These are phyloP conservation scores for Corrigiola litoralis DNA, from an alignment of 179 eudicot species.

Conservation along the genomic window DNA sequence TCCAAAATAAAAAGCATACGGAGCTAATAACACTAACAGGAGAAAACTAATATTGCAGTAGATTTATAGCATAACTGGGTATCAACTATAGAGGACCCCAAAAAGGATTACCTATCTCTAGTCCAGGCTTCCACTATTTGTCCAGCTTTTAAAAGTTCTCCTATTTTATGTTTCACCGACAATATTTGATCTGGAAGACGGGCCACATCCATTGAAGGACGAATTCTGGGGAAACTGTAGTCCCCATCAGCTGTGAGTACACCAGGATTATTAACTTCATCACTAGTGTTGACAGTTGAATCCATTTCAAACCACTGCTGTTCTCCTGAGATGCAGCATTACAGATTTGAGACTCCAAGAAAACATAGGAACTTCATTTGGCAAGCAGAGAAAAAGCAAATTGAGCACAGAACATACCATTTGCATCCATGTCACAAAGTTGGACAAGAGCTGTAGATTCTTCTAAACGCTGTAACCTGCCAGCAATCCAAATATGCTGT, in stretches of 20 bases:
- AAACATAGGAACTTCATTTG: not conserved
- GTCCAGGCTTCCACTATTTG: conserved; percentile 30
- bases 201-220: conserved; percentile 30
- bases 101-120: conserved; percentile 26
- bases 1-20: too few species aligned
- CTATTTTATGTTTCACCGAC: conserved; percentile 9
- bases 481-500: conserved; percentile 27
- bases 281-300: conserved; percentile 3
- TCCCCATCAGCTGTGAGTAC: conserved; percentile 7
- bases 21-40: too few species aligned
- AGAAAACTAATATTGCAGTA: too few species aligned
- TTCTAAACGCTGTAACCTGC: conserved; percentile 24
- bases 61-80: not conserved
- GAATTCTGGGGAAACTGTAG: conserved; percentile 22
- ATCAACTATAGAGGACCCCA: not conserved
- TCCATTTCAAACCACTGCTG: conserved; percentile 30
- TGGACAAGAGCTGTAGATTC: conserved; percentile 31
- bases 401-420: conserved; percentile 8
- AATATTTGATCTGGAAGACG: conserved; percentile 29
- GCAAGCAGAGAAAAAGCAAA: not conserved
- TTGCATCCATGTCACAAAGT: conserved; percentile 17
- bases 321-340: conserved; percentile 17
- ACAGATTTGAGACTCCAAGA: conserved; percentile 2
- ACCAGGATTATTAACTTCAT: not conserved
- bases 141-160: conserved; percentile 29